phyloP scores from a whole-genome alignment of 2,329 filamentous ascomycete genomes.

The Fonsecaea erecta region DNA sequence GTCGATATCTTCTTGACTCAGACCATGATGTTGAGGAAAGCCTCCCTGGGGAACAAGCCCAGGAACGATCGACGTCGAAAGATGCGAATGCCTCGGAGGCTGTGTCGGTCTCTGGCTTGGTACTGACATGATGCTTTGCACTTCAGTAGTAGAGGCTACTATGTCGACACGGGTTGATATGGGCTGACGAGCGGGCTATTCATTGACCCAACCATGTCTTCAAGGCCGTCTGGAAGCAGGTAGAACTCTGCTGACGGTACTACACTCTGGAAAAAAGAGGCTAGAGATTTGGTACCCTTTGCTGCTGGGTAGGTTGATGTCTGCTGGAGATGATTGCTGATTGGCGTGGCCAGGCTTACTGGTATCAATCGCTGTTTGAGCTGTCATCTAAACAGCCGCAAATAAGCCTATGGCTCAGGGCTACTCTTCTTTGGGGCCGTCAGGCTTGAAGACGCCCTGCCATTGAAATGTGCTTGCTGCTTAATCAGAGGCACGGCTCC shows the following conservation, averaged over 20 bases:
- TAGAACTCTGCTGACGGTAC: not conserved
- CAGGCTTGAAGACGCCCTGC: not conserved
- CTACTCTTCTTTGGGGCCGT: not conserved
- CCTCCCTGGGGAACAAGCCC: not conserved
- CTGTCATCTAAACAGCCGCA: not conserved
- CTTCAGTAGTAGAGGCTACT: not conserved
- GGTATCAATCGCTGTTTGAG: not conserved
- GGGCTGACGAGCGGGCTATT: not conserved
- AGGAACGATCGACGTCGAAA: not conserved
- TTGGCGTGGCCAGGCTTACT: not conserved
- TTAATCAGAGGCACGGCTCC: not conserved
- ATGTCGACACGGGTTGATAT: not conserved
- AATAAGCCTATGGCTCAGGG: not conserved
- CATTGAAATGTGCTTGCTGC: not conserved
- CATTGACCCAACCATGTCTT: not conserved
- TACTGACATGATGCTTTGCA: not conserved
- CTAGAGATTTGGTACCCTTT: not conserved
- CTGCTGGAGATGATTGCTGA: not conserved
- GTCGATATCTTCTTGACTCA: not conserved
- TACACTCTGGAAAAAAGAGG: not conserved
- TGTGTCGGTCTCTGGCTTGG: not conserved
- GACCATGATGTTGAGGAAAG: not conserved
- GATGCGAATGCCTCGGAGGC: not conserved
- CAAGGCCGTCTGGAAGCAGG: not conserved
- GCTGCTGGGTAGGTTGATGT: not conserved